These are phyloP conservation scores for Physcomitrium patens DNA, from an alignment of 225 moss, liverwort and hornwort genomes.

Conservation along the genomic window DNA sequence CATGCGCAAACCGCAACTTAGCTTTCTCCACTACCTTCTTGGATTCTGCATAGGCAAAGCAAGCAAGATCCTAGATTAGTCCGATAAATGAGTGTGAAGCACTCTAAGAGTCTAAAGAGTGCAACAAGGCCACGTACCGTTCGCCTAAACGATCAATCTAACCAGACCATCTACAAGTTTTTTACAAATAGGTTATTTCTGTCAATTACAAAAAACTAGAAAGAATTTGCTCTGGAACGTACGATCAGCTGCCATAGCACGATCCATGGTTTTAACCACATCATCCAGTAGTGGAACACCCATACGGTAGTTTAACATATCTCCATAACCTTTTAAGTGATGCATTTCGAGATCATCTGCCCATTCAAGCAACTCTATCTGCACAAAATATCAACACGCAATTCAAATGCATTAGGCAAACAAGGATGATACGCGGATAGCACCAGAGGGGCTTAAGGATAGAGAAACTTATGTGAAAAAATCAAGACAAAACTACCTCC, in stretches of 20 bases:
- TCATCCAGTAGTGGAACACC: slow-evolving; percentile 73
- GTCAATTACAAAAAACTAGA: background rate
- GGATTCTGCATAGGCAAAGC: slow-evolving; percentile 15
- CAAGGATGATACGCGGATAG: background rate
- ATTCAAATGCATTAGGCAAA: background rate
- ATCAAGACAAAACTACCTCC: slow-evolving; percentile 29
- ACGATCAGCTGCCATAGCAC: slow-evolving; percentile 54
- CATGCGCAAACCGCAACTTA: slow-evolving; percentile 79
- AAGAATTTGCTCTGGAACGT: slow-evolving; percentile 12
- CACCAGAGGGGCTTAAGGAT: background rate
- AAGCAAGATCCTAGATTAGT: slow-evolving; percentile 1
- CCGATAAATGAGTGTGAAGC: background rate
- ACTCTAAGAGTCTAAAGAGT: background rate
- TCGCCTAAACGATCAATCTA: slow-evolving; percentile 4
- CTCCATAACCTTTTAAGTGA: slow-evolving; percentile 79
- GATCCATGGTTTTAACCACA: slow-evolving; percentile 66
- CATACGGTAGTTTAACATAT: slow-evolving; percentile 75
- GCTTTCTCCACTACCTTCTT: slow-evolving; percentile 49
- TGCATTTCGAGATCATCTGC: slow-evolving; percentile 76
- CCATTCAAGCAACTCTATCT: slow-evolving; percentile 89
- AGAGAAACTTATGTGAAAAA: slow-evolving; percentile 20
- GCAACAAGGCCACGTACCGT: background rate
- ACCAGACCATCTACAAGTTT: background rate
- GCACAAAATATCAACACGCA: slow-evolving; percentile 10
- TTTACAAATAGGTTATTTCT: background rate